These are phyloP conservation scores for Coniferiporia sulphurascens DNA, from an alignment of 1,284 basidiomycete genomes.

Conservation along the genomic window DNA sequence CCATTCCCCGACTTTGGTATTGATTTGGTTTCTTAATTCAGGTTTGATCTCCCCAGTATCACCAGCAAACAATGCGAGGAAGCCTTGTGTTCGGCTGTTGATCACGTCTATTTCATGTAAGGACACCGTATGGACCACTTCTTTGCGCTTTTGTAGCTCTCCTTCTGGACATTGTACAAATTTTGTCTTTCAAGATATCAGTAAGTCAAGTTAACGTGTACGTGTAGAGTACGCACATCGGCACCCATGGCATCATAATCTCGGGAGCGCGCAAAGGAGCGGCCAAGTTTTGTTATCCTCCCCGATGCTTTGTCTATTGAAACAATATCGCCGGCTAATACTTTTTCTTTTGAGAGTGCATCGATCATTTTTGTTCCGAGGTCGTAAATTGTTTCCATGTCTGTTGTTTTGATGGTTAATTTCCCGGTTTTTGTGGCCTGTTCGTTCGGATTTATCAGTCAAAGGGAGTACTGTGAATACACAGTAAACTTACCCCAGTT, in stretches of 20 bases:
- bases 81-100: conserved; percentile 95
- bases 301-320: conserved; percentile 97
- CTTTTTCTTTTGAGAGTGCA: conserved; percentile 93
- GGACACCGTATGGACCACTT: conserved; percentile 95
- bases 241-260: conserved; percentile 99
- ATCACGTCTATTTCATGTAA: conserved; percentile 99
- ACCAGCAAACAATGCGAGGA: conserved; percentile 74
- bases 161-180: conserved; percentile 98
- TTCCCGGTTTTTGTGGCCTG: conserved; percentile 98
- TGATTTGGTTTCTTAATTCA: conserved; percentile 94
- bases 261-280: conserved; percentile 92
- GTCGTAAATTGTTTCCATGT: conserved; percentile 99
- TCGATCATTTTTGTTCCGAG: conserved; percentile 99
- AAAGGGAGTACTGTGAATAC: background rate
- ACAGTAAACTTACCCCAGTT: conserved; percentile 71
- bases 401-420: conserved; percentile 96
- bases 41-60: conserved; percentile 99
- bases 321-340: conserved; percentile 93
- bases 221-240: conserved; percentile 61
- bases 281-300: conserved; percentile 94
- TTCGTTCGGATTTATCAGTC: conserved; percentile 13
- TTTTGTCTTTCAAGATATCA: conserved; percentile 64
- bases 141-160: conserved; percentile 95
- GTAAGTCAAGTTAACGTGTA: background rate
- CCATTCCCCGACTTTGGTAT: conserved; percentile 97